phyloP scores from a whole-genome alignment of 108 stramenopile species.

The Mediolabrus comicus region DNA sequence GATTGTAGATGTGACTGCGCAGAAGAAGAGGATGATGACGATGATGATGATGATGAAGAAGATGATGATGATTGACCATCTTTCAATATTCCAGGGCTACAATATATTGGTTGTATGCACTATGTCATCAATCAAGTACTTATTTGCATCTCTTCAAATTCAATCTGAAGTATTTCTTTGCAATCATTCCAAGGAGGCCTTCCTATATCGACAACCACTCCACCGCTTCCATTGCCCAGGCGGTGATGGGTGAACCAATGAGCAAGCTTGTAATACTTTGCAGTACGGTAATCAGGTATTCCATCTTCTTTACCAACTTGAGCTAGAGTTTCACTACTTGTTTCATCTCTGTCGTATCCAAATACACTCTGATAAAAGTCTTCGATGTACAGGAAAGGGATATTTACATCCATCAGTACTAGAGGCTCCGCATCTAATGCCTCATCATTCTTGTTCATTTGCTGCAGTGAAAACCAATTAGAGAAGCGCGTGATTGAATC shows the following conservation, averaged over 20 bases:
- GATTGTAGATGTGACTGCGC: not conserved
- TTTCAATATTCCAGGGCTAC: too few relatives aligned
- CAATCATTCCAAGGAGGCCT: slow-evolving; percentile 41
- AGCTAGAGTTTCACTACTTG: not conserved
- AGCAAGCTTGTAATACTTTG: slow-evolving; percentile 23
- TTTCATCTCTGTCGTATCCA: slow-evolving; percentile 25
- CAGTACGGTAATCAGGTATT: slow-evolving; percentile 24
- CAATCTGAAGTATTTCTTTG: slow-evolving; percentile 11
- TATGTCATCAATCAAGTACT: too few relatives aligned
- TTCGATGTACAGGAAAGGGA: slow-evolving; percentile 44
- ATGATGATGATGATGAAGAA: not conserved
- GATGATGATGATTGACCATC: too few relatives aligned
- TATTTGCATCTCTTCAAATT: slow-evolving; percentile 11
- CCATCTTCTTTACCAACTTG: slow-evolving; percentile 4
- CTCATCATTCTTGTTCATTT: not conserved
- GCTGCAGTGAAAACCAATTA: slow-evolving; percentile 19
- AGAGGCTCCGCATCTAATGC: not conserved
- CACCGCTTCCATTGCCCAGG: not conserved
- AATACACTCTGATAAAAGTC: slow-evolving; percentile 58
- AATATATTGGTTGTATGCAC: too few relatives aligned
- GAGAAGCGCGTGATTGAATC: slow-evolving; percentile 9
- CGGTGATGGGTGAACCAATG: slow-evolving; percentile 18
- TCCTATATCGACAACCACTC: slow-evolving; percentile 17
- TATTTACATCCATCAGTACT: slow-evolving; percentile 30
- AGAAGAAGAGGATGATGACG: not conserved